Conservation (phyloP, 2,329 filamentous ascomycete species). For the Colletotrichum sp. region DNA sequence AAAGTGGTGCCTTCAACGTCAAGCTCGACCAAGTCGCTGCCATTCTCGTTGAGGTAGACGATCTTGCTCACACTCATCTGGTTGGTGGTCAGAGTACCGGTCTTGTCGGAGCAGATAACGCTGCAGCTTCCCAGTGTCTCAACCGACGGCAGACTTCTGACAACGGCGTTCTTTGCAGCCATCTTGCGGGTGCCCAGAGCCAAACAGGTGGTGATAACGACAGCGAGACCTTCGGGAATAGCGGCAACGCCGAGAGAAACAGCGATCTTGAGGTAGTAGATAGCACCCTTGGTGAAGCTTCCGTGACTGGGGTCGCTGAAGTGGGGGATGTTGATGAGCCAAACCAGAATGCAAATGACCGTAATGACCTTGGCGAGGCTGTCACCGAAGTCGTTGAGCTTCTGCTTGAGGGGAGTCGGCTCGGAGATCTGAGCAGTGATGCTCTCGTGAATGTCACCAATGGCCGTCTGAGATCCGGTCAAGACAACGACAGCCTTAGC, state of each 20-base stretch:
- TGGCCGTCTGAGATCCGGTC: conserved; percentile 89
- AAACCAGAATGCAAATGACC: conserved; percentile 93
- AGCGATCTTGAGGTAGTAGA: conserved; percentile 99
- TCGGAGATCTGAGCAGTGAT: conserved; percentile 98
- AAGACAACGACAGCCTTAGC: conserved; percentile 90
- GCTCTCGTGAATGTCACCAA: conserved; percentile 98
- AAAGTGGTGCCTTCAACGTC: conserved; percentile 95
- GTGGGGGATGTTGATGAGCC: conserved; percentile 98
- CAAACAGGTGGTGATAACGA: conserved; percentile 98
- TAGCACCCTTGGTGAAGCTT: conserved; percentile 93
- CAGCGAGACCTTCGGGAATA: conserved; percentile 95
- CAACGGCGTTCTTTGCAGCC: conserved; percentile 97
- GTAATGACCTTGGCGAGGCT: conserved; percentile 97
- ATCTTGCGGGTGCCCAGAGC: conserved; percentile 97
- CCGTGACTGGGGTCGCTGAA: conserved; percentile 95
- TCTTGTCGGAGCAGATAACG: conserved; percentile 99
- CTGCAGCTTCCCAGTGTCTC: conserved; percentile 99
- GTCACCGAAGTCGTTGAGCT: conserved; percentile 98
- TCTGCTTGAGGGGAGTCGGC: conserved; percentile 96
- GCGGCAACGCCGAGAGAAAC: conserved; percentile 97
- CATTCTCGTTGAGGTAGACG: conserved; percentile 79
- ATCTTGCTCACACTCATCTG: conserved; percentile 98
- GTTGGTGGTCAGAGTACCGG: conserved; percentile 96
- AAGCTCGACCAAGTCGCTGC: conserved; percentile 79
- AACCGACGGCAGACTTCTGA: conserved; percentile 93